Base-by-base conservation (phyloP, 768 basidiomycete genomes). In the Phylloporus sp. region DNA sequence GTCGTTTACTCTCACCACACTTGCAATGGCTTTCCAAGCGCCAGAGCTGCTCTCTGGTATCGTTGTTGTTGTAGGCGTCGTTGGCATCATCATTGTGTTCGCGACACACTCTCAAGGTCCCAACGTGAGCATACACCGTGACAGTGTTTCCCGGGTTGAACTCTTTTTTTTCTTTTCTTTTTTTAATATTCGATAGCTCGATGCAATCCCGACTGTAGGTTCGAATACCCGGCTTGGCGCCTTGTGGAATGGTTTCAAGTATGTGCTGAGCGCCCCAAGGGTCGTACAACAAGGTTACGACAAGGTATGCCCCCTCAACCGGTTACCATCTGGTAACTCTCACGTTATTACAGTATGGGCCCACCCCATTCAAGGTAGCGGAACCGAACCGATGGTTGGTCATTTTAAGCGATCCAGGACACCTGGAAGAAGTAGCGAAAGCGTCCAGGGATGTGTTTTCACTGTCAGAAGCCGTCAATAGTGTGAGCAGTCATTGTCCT, bases 401-500 rank as follows among this genome's bases (percentile, higher is more conserved):
- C 34, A 13, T 54, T 9, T 0, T 54, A 54, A 62, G 59, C 17
- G 62, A 62, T 3, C 54, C 44, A 0, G 40, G 59, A 26, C 49
- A 66, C 4, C 52, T 74, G 24, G 68, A 75, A 4, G 75, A 78
- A 32, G 13, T 77, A 15, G 57, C 62, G 5, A 71, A 59, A 40
- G 70, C 70, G 1, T 59, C 73, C 0, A 71, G 74, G 9, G 65
- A 69, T 21, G 47, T 49, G 2, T 53, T 78, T 11, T 74, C 74
- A 6, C 54, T 70, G 20, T 7, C 33, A 0, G 67, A 61, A 23
- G 65, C 67, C 0, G 38, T 51, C 4, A 53, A 48, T 9, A 67
- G 74, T 28, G 76, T 73, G 43, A 42, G 66, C 27, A 35, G n/a
- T n/a, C n/a, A 23, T 33, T 9, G 11, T 24, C 22, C 13, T 26